Base-by-base conservation (phyloP, 2,329 filamentous ascomycete genomes). In the Proliferodiscus dingleyae region DNA sequence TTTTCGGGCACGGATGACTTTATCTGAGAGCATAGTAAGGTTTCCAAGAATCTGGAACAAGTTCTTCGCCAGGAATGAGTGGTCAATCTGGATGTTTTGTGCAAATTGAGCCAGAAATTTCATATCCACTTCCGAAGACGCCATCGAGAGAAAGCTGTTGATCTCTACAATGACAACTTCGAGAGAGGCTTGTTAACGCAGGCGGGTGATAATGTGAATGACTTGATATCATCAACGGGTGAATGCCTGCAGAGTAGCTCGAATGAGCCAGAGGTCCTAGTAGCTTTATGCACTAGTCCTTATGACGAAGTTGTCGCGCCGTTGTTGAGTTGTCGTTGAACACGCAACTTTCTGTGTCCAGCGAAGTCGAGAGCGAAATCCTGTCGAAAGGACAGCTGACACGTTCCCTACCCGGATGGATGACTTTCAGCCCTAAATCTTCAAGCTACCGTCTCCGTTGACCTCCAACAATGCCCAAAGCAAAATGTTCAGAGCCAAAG, bases 91-190 rank as follows among this genome's bases (percentile, higher is more conserved):
- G 57, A 89, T 89, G 51, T 82, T 77, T 68, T 83, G 86, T 64
- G 93, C 91, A 64, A 95, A 83, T 63, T 82, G 84, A 69, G 89
- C 89, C 61, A 98, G 77, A 69, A 94, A 95, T 71, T 97, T 98
- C 71, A 95, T 90, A 67, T 98, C 93, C 52, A 97, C 89, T 70
- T 95, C 89, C 50, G 89, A 93, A 64, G 90, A 93, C 70, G 93
- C 93, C 93, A 97, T 98, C 41, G 39, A 19, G 32, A 18, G 13
- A 28, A 15, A 8, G 7, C 4, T 15, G 5, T 33, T 16, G 30
- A 6, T 33, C 30, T 33, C 15, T n/a, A 16, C 30, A 8, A 33
- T 8, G 15, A 33, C 11, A 33, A 15, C 15, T 16, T 16, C 6
- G 11, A 11, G 11, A 11, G 24, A 6, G 24, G 6, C 24, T 26